phyloP scores from a whole-genome alignment of 2,329 filamentous ascomycete genomes.

The Arthrobotrys iridis region DNA sequence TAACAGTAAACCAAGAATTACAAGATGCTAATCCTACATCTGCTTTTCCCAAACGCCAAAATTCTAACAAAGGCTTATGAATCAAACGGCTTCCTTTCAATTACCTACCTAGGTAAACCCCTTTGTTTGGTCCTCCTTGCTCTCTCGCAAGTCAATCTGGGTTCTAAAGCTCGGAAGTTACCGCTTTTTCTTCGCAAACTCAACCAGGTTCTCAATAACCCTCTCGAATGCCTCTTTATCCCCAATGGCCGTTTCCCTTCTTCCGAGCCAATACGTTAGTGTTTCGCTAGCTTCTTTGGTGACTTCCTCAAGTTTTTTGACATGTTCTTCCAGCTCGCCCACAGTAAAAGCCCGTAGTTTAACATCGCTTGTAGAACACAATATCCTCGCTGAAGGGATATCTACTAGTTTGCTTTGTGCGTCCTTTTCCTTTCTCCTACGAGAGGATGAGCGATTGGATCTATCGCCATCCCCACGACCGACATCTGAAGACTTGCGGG shows the following conservation, averaged over 20 bases:
- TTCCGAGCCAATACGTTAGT: slow-evolving; percentile 58
- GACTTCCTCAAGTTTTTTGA: slow-evolving; percentile 57
- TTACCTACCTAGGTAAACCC: not conserved
- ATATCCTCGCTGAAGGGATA: slow-evolving; percentile 57
- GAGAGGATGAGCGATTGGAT: slow-evolving; percentile 61
- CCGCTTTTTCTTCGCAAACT: slow-evolving; percentile 56
- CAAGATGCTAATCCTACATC: slow-evolving; percentile 10
- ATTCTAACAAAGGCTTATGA: slow-evolving; percentile 14
- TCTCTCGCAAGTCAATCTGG: too few species aligned
- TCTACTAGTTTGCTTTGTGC: slow-evolving; percentile 55
- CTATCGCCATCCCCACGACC: slow-evolving; percentile 36
- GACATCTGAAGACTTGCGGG: slow-evolving; percentile 51
- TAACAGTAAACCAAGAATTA: not conserved
- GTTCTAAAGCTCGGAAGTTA: not conserved
- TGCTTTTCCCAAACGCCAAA: slow-evolving; percentile 37
- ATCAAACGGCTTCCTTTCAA: not conserved
- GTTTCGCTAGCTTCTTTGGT: slow-evolving; percentile 57
- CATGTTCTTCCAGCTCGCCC: slow-evolving; percentile 56
- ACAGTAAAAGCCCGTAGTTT: slow-evolving; percentile 55
- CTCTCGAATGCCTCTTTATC: slow-evolving; percentile 59
- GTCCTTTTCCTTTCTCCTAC: slow-evolving; percentile 61
- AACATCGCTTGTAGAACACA: slow-evolving; percentile 58
- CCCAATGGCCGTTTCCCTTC: slow-evolving; percentile 57
- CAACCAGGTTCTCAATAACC: slow-evolving; percentile 59
- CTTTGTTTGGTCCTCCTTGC: too few species aligned